Percentiles rank a stretch among this genome's conserved stretches.
These are phyloP conservation scores for Stemphylium beticola DNA, from an alignment of 2,329 filamentous ascomycete species.

Conservation along the genomic window DNA sequence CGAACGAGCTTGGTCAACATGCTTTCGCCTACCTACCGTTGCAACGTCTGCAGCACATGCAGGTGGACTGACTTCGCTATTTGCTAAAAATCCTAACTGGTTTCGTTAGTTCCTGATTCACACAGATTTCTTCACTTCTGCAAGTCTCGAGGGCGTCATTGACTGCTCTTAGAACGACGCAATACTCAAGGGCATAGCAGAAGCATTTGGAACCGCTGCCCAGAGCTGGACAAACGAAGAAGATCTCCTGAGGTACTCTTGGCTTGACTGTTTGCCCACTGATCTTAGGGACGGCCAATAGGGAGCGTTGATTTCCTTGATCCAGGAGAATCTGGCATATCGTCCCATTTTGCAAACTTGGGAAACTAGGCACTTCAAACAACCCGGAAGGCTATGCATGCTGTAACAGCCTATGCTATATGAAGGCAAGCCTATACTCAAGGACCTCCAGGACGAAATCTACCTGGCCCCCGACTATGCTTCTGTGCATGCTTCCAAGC, in stretches of 20 bases:
- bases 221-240: slow-evolving; percentile 11
- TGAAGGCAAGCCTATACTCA: slow-evolving; percentile 15
- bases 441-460: slow-evolving; percentile 15
- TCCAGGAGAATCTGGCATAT: slow-evolving; percentile 4
- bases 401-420: not conserved
- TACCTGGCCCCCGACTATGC: slow-evolving; percentile 25
- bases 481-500: not conserved
- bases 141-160: slow-evolving; percentile 27
- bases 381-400: slow-evolving; percentile 2
- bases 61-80: slow-evolving; percentile 16
- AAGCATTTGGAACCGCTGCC: slow-evolving; percentile 16
- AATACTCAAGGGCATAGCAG: slow-evolving; percentile 17
- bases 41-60: slow-evolving; percentile 18
- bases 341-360: slow-evolving; percentile 22
- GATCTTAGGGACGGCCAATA: slow-evolving; percentile 14
- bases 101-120: slow-evolving; percentile 35
- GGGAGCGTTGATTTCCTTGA: slow-evolving; percentile 10
- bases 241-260: slow-evolving; percentile 10
- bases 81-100: not conserved
- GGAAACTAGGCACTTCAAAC: slow-evolving; percentile 11
- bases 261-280: slow-evolving; percentile 26
- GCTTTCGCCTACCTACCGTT: slow-evolving; percentile 32
- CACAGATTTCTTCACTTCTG: slow-evolving; percentile 33
- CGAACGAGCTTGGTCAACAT: slow-evolving; percentile 19
- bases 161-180: slow-evolving; percentile 31